These are phyloP conservation scores for Rhizopogon vinicolor DNA, from an alignment of 768 basidiomycete genomes.

Conservation along the genomic window DNA sequence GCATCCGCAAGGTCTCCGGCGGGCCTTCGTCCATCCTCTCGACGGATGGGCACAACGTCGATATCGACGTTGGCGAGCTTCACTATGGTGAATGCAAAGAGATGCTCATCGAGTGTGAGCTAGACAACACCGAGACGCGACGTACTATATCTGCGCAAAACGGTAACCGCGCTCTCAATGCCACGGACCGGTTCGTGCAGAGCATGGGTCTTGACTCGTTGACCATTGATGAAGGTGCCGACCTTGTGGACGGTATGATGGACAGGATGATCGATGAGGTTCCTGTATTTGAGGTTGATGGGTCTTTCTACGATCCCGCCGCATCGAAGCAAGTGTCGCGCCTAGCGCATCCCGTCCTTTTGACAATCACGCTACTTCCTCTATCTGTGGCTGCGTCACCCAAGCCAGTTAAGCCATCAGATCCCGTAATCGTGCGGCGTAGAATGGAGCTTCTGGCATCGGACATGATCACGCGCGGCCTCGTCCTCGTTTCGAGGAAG, in stretches of 20 bases:
- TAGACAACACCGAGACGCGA: conserved; percentile 65
- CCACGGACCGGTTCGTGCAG: conserved; percentile 86
- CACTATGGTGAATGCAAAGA: conserved; percentile 96
- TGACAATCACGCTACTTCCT: conserved; percentile 89
- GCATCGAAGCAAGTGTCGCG: conserved; percentile 81
- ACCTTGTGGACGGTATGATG: conserved; percentile 90
- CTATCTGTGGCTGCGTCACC: conserved; percentile 28
- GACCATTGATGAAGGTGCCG: conserved; percentile 60
- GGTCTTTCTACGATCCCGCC: conserved; percentile 89
- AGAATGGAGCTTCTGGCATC: conserved; percentile 95
- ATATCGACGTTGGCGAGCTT: conserved; percentile 91
- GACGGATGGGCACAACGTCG: conserved; percentile 91
- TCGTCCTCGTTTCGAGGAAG: conserved; percentile 88
- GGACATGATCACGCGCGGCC: conserved; percentile 94
- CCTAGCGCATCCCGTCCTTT: conserved; percentile 75
- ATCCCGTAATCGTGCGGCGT: conserved; percentile 87
- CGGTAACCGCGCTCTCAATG: conserved; percentile 48
- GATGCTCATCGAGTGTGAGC: conserved; percentile 90
- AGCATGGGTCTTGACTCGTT: conserved; percentile 79
- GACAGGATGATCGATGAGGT: conserved; percentile 97
- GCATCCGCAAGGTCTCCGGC: conserved; percentile 91
- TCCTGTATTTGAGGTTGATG: conserved; percentile 94
- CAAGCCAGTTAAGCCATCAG: conserved; percentile 46
- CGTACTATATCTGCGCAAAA: conserved; percentile 9
- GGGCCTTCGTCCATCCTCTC: conserved; percentile 83